Conservation (phyloP, 1,139 yeast species). For the Kurtzmaniella quercitrusa region DNA sequence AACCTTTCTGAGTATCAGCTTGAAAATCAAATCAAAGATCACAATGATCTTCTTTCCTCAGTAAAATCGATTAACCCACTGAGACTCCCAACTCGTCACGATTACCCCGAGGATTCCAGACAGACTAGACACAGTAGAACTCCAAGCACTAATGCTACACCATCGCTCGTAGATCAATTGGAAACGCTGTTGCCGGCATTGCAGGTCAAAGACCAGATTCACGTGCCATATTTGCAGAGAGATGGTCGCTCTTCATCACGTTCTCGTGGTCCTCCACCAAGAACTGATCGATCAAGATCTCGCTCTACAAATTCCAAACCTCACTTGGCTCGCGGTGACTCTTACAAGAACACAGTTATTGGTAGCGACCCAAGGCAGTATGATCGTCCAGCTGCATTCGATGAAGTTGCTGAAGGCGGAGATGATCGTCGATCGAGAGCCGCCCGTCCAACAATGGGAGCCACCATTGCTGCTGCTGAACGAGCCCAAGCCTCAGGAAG, state of each 20-base stretch:
- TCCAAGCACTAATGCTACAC: slow-evolving; percentile 1
- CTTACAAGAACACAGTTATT: slow-evolving; percentile 48
- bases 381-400: slow-evolving; percentile 42
- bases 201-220: slow-evolving; percentile 18
- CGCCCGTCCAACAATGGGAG: slow-evolving; percentile 49
- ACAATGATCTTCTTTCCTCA: slow-evolving; percentile 31
- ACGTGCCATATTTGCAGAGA: slow-evolving; percentile 44
- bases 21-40: slow-evolving; percentile 37
- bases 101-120: slow-evolving; percentile 3
- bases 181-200: not conserved
- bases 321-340: slow-evolving; percentile 65
- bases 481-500: slow-evolving; percentile 15
- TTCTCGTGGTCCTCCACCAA: slow-evolving; percentile 29
- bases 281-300: slow-evolving; percentile 26
- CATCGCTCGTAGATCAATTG: not conserved
- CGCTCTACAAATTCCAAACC: slow-evolving; percentile 35
- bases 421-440: slow-evolving; percentile 38
- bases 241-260: slow-evolving; percentile 28
- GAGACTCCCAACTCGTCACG: slow-evolving; percentile 24
- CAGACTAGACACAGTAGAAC: slow-evolving; percentile 3
- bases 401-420: slow-evolving; percentile 12
- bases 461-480: slow-evolving; percentile 45
- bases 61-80: slow-evolving; percentile 39
- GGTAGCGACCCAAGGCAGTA: slow-evolving; percentile 36
- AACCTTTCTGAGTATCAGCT: slow-evolving; percentile 46